Base-by-base conservation (phyloP, 2,329 filamentous ascomycete species). In the Paramyrothecium sp. region DNA sequence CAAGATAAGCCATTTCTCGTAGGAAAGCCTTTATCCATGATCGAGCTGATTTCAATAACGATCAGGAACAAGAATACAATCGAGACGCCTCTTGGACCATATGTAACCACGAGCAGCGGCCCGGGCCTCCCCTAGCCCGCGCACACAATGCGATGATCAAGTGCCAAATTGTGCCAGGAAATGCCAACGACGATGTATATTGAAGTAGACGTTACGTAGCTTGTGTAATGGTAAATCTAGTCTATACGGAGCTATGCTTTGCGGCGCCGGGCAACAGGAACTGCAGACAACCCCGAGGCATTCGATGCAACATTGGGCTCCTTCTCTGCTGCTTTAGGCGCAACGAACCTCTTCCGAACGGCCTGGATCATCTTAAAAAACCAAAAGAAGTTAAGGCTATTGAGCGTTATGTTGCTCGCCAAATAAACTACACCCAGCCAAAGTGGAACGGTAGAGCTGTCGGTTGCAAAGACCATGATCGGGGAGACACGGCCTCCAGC, bases 331-430 rank as follows among this genome's bases (percentile, higher is more conserved):
- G 68, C 63, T 61, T 74, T 69, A 23, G 75, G 67, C 4, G 88
- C 73, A 59, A 85, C 81, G 68, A 95, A 95, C 23, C 91, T 82
- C 77, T 90, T 92, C 58, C 87, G 81, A 13, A 95, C 85, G 10
- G 91, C 90, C 58, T 85, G 81, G 60, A 96, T 87, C 91, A 96
- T 96, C 82, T 91, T 92, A 67, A 86, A 80, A 70, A 94, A 95
- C 91, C 91, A 96, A 74, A 88, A 90, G 67, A 90, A 87, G 74
- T 96, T 96, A 54, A 96, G 77, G 13, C 82, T 80, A 68, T 92
- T 94, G 23, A 96, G 81, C 0, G 84, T 83, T 20, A 91, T 55
- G 71, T 95, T 95, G 67, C 85, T 87, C 11, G 79, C 80, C 7
- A 92, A 73, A 68, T 95, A 95, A 26, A 85, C 76, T 16, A 72